Conservation (phyloP, 129 eudicot species). For the Tanacetum coccineum region DNA sequence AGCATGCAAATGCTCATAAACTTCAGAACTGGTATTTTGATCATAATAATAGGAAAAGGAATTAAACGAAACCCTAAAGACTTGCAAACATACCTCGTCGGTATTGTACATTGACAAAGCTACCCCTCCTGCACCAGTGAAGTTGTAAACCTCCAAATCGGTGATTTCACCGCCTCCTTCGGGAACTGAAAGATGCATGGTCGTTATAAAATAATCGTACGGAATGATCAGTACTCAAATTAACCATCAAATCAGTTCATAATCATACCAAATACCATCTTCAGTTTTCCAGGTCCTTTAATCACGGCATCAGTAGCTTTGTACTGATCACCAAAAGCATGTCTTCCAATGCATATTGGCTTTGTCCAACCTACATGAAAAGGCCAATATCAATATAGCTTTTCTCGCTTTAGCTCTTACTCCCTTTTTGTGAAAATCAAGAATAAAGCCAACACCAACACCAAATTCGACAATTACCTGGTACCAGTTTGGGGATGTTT, state of each 20-base stretch:
- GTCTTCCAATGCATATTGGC: constrained; percentile 97
- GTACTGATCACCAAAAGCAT: constrained; percentile 99
- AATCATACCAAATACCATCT: constrained; percentile 73
- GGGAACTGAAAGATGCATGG: constrained; percentile 51
- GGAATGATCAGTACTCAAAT: neutral
- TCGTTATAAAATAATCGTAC: neutral
- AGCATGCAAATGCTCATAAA: constrained; percentile 7
- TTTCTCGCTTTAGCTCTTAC: no score
- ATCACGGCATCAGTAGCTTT: constrained; percentile 87
- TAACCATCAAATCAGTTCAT: neutral
- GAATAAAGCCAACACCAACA: neutral
- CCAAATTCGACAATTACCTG: constrained; percentile 32
- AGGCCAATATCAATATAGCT: neutral
- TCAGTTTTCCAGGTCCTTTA: constrained; percentile 91
- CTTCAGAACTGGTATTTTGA: neutral
- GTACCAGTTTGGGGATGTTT: constrained; percentile 63
- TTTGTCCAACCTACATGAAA: constrained; percentile 77
- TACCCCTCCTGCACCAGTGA: constrained; percentile 93
- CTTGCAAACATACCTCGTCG: constrained; percentile 64
- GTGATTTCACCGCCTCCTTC: constrained; percentile 72
- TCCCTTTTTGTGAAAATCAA: neutral
- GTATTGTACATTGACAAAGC: constrained; percentile 98
- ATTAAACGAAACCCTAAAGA: neutral
- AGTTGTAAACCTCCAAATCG: constrained; percentile 79
- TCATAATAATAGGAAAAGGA: neutral